These are phyloP conservation scores for Cryptococcus wingfieldii DNA, from an alignment of 1,284 basidiomycete genomes.

Conservation along the genomic window DNA sequence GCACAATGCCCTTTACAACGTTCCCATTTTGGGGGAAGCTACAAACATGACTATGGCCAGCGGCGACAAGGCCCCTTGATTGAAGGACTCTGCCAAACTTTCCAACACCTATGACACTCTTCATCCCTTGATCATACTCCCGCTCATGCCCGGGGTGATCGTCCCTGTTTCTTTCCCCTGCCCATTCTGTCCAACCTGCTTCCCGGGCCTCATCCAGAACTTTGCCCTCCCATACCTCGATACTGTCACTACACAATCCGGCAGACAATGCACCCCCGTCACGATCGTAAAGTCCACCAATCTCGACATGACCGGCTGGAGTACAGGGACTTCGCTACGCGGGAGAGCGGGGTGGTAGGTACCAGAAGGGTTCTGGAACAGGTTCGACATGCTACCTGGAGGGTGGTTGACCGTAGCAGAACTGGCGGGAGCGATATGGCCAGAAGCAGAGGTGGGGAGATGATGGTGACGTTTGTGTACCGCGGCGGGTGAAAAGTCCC, in stretches of 20 bases:
- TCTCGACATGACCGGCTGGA: conserved; percentile 84
- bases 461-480: conserved; percentile 47
- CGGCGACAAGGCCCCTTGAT: too few relatives aligned
- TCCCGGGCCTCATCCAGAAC: conserved; percentile 70
- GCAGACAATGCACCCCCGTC: conserved; percentile 65
- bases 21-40: too few relatives aligned
- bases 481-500: conserved; percentile 74
- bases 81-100: too few relatives aligned
- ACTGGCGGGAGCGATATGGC: conserved; percentile 13
- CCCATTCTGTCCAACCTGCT: not conserved
- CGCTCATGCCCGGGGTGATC: not conserved
- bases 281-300: conserved; percentile 71
- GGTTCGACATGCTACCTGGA: conserved; percentile 53
- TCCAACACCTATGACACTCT: not conserved
- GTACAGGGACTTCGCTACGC: conserved; percentile 78
- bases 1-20: too few relatives aligned
- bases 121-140: not conserved
- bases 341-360: conserved; percentile 78
- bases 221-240: conserved; percentile 68
- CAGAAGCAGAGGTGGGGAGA: conserved; percentile 31
- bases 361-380: conserved; percentile 48
- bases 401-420: conserved; percentile 28
- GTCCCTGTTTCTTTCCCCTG: not conserved
- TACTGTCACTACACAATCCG: conserved; percentile 69
- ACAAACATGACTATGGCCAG: too few relatives aligned